phyloP scores from a whole-genome alignment of 352 stramenopile species.

The Globisporangium mamillatum region DNA sequence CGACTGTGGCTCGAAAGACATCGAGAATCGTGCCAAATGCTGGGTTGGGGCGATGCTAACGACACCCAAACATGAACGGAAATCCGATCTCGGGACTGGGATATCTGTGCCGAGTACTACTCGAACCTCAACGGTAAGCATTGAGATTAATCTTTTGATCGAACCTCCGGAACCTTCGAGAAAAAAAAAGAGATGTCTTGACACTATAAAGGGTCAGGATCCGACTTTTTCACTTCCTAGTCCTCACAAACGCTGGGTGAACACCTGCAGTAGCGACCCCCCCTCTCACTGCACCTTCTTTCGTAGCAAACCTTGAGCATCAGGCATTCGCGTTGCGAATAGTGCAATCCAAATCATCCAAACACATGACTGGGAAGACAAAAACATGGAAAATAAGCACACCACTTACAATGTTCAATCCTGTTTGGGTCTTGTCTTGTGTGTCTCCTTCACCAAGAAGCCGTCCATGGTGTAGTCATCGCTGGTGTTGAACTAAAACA shows the following conservation, averaged over 20 bases:
- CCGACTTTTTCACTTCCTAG: background rate
- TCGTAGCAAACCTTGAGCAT: background rate
- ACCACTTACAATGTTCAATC: background rate
- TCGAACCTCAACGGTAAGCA: background rate
- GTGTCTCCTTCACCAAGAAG: background rate
- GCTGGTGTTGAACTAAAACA: background rate
- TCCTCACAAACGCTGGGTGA: background rate
- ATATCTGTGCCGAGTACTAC: background rate
- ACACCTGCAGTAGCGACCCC: background rate
- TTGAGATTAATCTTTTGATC: too few relatives aligned
- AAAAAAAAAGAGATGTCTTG: background rate
- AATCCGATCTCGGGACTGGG: background rate
- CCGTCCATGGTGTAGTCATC: background rate
- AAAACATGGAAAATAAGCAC: background rate
- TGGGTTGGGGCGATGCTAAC: background rate
- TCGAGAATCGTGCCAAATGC: background rate
- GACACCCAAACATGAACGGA: background rate
- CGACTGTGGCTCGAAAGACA: background rate
- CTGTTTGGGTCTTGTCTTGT: background rate
- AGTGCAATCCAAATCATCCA: background rate
- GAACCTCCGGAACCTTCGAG: too few relatives aligned
- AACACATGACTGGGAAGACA: too few relatives aligned
- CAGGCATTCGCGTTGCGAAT: background rate
- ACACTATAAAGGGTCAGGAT: background rate
- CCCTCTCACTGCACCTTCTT: background rate